phyloP scores from a whole-genome alignment of 768 basidiomycete species.

The Imleria badia region DNA sequence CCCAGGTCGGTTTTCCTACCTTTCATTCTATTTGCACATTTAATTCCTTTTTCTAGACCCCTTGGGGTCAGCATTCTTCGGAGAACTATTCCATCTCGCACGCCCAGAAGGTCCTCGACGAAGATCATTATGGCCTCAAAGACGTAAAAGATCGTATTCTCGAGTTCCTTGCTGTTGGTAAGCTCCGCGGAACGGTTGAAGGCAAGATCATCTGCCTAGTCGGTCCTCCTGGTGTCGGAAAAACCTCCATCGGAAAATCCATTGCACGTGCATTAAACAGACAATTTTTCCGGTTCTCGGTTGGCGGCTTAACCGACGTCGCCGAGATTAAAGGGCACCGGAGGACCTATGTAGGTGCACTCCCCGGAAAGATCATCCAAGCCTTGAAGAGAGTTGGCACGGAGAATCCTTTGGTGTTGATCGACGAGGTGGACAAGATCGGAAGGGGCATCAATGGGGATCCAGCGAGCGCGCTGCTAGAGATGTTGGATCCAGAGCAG shows the following conservation, averaged over 20 bases:
- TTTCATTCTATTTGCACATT: neutral
- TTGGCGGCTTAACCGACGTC: constrained; percentile 95
- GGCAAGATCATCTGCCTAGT: constrained; percentile 98
- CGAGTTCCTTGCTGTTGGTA: constrained; percentile 95
- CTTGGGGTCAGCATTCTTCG: constrained; percentile 93
- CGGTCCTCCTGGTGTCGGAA: constrained; percentile 97
- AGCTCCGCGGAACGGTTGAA: constrained; percentile 89
- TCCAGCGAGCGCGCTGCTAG: constrained; percentile 84
- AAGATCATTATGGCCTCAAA: constrained; percentile 90
- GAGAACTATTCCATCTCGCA: constrained; percentile 90
- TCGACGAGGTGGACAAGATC: constrained; percentile 97
- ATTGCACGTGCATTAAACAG: constrained; percentile 89
- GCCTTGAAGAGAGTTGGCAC: constrained; percentile 91
- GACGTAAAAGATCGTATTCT: constrained; percentile 93
- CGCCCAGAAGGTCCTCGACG: constrained; percentile 83
- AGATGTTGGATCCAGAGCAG: constrained; percentile 95
- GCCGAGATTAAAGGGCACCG: constrained; percentile 99
- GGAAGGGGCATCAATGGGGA: constrained; percentile 90
- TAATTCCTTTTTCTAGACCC: constrained; percentile 55
- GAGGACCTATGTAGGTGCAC: constrained; percentile 92
- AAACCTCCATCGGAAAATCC: constrained; percentile 94
- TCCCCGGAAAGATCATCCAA: constrained; percentile 95
- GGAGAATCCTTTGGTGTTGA: constrained; percentile 91
- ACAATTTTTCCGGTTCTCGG: constrained; percentile 95
- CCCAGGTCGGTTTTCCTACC: constrained; percentile 50